These are phyloP conservation scores for Logfia minima DNA, from an alignment of 129 eudicot genomes.

Conservation along the genomic window DNA sequence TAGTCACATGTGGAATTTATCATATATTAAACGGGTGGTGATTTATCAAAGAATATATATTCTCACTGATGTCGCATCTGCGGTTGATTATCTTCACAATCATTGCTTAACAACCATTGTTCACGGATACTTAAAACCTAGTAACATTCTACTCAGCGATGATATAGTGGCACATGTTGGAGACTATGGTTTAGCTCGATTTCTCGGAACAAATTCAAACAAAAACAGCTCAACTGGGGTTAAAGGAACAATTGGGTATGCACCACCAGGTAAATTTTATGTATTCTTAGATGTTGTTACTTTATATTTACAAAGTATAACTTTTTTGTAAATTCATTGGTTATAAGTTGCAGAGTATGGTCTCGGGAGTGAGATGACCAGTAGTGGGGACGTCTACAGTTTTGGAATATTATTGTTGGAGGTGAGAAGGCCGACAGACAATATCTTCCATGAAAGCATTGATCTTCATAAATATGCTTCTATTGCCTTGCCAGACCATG, in stretches of 20 bases:
- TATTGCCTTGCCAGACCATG: constrained; percentile 20
- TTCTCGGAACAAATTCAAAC: constrained; percentile 16
- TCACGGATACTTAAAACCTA: background rate
- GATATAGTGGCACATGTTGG: constrained; percentile 5
- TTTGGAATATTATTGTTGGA: constrained; percentile 39
- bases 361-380: constrained; percentile 23
- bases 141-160: background rate
- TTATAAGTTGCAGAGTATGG: no score
- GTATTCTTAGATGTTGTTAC: background rate
- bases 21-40: no score
- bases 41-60: background rate
- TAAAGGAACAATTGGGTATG: constrained; percentile 5
- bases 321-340: no score
- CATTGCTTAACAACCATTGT: constrained; percentile 26
- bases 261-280: background rate
- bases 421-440: constrained; percentile 37
- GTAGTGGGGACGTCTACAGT: constrained; percentile 42
- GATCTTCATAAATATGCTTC: constrained; percentile 23
- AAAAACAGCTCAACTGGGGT: constrained; percentile 29
- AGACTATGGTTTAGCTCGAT: constrained; percentile 13
- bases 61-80: constrained; percentile 37
- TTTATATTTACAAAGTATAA: no score
- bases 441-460: constrained; percentile 23
- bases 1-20: no score
- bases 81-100: constrained; percentile 45